Conservation (phyloP, 2,329 filamentous ascomycete species). For the Pseudocercospora pini-densiflorae region DNA sequence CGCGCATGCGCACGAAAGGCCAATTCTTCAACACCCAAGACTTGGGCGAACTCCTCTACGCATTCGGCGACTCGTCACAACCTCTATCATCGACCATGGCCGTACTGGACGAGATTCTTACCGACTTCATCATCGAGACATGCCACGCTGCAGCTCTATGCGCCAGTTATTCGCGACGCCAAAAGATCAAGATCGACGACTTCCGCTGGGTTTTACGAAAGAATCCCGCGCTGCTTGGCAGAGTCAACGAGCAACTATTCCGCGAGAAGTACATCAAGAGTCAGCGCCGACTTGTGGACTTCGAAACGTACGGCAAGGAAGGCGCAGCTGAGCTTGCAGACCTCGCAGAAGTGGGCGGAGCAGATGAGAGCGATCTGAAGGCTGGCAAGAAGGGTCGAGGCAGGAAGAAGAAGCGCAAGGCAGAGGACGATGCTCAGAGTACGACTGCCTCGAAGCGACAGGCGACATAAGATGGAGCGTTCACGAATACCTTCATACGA, state of each 20-base stretch:
- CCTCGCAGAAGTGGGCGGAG: slow-evolving; percentile 65
- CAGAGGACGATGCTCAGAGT: slow-evolving; percentile 33
- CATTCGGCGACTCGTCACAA: slow-evolving; percentile 76
- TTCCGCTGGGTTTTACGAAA: slow-evolving; percentile 92
- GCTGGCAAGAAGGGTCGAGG: slow-evolving; percentile 37
- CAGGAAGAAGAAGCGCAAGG: slow-evolving; percentile 38
- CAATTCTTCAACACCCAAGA: slow-evolving; percentile 47
- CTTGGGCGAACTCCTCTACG: slow-evolving; percentile 68
- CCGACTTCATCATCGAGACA: slow-evolving; percentile 93
- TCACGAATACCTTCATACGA: not conserved
- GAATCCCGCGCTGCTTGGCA: slow-evolving; percentile 83
- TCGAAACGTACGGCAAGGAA: slow-evolving; percentile 65
- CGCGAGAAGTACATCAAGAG: slow-evolving; percentile 87
- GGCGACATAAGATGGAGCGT: not conserved
- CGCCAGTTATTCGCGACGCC: slow-evolving; percentile 83
- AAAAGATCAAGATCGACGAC: slow-evolving; percentile 98
- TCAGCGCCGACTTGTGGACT: slow-evolving; percentile 75
- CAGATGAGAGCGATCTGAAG: slow-evolving; percentile 51
- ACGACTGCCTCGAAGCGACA: slow-evolving; percentile 11
- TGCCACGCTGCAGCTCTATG: slow-evolving; percentile 87
- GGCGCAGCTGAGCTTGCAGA: slow-evolving; percentile 45
- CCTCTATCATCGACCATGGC: slow-evolving; percentile 84
- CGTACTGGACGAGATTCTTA: slow-evolving; percentile 91
- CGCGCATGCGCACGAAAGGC: slow-evolving; percentile 53
- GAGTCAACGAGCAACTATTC: slow-evolving; percentile 86